Base-by-base conservation (phyloP, 805 yeast species). In the Sugiyamaella americana region DNA sequence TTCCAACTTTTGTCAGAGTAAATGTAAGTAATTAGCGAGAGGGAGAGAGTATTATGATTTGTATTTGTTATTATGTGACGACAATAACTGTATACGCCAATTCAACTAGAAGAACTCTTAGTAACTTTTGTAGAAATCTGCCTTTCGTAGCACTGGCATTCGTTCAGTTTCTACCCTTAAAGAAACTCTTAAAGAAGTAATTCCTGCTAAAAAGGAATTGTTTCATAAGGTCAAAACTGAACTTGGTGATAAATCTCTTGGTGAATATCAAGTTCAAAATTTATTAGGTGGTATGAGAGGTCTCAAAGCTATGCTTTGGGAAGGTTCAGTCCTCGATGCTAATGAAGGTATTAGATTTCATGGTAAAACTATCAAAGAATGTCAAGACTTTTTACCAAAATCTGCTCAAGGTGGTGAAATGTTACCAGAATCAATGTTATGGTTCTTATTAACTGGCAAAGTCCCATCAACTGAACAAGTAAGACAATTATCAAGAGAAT, bases 211-310 rank as follows among this genome's bases (percentile, higher is more conserved):
- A 50, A 56, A 63, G 29, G 72, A 68, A 43, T 68, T 67, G 10
- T 61, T 72, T 51, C 55, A 64, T 44, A 54, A 67, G 40, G 64
- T 76, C 47, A 76, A 70, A 58, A 58, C 67, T 37, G 59, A 64
- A 17, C 55, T 60, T 42, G 63, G 62, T 5, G 51, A 56, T 47
- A 66, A 66, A 48, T 60, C 67, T 21, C 64, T 76, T 22, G 80
- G 78, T 4, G 70, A 69, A 10, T 61, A 73, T 36, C 67, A 74
- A 4, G 71, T 76, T 16, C 70, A 68, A 17, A 65, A 69, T 30
- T 56, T 74, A 8, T 50, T 75, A 35, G 89, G 89, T 56, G 91
- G 93, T 52, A 84, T 84, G 91, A 75, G 91, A 62, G 89, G 89
- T 44, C 74, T 80, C 63, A 76, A 76, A 62, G 77, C 84, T 44